phyloP scores from a whole-genome alignment of 2,329 filamentous ascomycete genomes.

The Trichoderma simmonsii region DNA sequence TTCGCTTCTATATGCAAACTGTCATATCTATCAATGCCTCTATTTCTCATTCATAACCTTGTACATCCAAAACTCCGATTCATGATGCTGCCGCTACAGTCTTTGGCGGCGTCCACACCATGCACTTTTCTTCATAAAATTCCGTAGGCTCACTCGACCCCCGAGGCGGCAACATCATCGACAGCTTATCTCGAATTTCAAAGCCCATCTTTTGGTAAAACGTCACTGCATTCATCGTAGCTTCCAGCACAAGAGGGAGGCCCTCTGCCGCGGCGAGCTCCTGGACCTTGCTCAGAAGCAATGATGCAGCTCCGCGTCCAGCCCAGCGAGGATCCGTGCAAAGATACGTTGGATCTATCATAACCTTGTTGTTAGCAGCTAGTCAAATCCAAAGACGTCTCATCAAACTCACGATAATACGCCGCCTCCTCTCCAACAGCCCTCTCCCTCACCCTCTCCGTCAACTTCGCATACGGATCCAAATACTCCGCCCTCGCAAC shows the following conservation, averaged over 20 bases:
- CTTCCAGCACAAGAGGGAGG: constrained; percentile 38
- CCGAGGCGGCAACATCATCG: constrained; percentile 35
- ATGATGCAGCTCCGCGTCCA: constrained; percentile 36
- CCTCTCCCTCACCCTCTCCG: constrained; percentile 31
- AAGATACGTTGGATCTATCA: constrained; percentile 38
- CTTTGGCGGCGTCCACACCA: constrained; percentile 30
- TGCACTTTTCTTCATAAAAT: constrained; percentile 34
- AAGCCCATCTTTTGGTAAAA: constrained; percentile 41
- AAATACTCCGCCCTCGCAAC: constrained; percentile 32
- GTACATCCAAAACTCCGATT: not conserved
- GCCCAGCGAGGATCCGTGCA: constrained; percentile 37
- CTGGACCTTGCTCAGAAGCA: constrained; percentile 34
- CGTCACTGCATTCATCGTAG: constrained; percentile 36
- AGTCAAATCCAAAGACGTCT: too few relatives aligned
- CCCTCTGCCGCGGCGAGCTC: constrained; percentile 31
- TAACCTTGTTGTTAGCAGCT: not conserved
- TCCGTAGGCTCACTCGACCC: constrained; percentile 30
- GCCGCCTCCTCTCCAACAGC: constrained; percentile 29
- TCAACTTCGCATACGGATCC: constrained; percentile 33
- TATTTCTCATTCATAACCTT: not conserved
- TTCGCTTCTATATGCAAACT: not conserved
- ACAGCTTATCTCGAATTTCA: constrained; percentile 29
- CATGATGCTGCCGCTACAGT: not conserved
- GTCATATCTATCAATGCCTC: not conserved
- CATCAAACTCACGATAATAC: constrained; percentile 37